Evolutionary conservation across 2,329 filamentous ascomycete genomes (phyloP), one percentile per base, ranked within the genome.

Genomic region (Zasmidium cellare): DNA sequence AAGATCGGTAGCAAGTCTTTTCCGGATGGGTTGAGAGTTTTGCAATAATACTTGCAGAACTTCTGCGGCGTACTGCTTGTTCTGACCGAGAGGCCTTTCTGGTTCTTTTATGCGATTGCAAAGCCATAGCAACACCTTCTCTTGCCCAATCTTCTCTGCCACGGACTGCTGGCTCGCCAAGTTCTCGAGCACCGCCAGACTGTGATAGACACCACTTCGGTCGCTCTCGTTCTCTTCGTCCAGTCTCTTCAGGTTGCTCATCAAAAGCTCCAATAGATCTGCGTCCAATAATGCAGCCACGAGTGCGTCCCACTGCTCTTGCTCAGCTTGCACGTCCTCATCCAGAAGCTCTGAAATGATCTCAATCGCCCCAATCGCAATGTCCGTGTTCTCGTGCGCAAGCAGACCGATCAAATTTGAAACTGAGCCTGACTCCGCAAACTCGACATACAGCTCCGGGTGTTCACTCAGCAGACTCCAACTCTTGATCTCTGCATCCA

Each of bases 331-430:
- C 1, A 96, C 91, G 70, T 97, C 93, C 71, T 99, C 92, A 68
- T 97, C 94, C 14, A 91, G 96, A 65, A 97, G 79, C 76, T 99
- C 94, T 56, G 86, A 87, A 51, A 99, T 85, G 48, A 97, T 90
- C 76, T 97, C 90, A 51, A 96, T 87, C 0, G 89, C 90, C 62
- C 89, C 90, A 67, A 97, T 96, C 11, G 94, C 92, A 64, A 99
- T 96, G 70, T 99, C 94, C 0, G 92, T 93, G 72, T 99, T 99
- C 68, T 99, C 94, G 72, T 99, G 94, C 16, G 93, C 88, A 50
- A 99, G 79, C 53, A 99, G 76, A 1, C 87, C 85, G 1, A 96
- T 91, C 51, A 99, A 75, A 55, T 88, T 92, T 3, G 77, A 84
- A 0, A 87, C 85, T 19, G 90, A 89, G 25, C 64, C 69, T 52